Percentiles rank a stretch among this genome's conserved stretches.
Conservation (phyloP, 805 yeast genomes). For the Kuraishia cidri region DNA sequence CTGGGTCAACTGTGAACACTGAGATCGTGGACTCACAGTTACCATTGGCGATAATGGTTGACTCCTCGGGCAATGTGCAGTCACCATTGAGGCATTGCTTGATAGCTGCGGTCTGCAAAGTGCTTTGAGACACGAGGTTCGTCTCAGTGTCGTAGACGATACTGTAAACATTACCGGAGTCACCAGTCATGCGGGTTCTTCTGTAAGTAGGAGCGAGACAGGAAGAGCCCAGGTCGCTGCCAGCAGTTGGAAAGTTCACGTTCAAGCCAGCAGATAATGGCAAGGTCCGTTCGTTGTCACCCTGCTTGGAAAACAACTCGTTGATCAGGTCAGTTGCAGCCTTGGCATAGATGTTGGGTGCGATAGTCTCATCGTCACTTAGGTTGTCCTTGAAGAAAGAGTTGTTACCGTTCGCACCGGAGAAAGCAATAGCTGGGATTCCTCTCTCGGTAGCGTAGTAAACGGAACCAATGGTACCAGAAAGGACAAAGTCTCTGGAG, state of each 20-base stretch:
- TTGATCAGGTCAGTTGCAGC: constrained; percentile 29
- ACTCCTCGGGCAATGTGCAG: constrained; percentile 33
- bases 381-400: constrained; percentile 37
- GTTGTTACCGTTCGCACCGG: constrained; percentile 41
- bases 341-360: constrained; percentile 35
- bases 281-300: constrained; percentile 24
- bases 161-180: constrained; percentile 19
- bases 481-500: constrained; percentile 28
- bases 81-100: constrained; percentile 28
- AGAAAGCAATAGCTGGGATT: constrained; percentile 38
- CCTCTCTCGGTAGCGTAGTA: constrained; percentile 39
- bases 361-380: constrained; percentile 27
- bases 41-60: constrained; percentile 16
- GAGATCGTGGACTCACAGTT: constrained; percentile 34
- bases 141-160: constrained; percentile 30
- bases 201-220: constrained; percentile 35
- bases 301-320: constrained; percentile 26
- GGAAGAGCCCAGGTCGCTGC: constrained; percentile 21
- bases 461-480: constrained; percentile 47
- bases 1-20: constrained; percentile 39
- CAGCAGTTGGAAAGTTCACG: constrained; percentile 40
- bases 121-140: constrained; percentile 14
- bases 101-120: constrained; percentile 13
- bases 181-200: constrained; percentile 37
- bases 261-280: constrained; percentile 37